Base-by-base conservation (phyloP, 1,139 yeast genomes). In the Blastobotrys apis region DNA sequence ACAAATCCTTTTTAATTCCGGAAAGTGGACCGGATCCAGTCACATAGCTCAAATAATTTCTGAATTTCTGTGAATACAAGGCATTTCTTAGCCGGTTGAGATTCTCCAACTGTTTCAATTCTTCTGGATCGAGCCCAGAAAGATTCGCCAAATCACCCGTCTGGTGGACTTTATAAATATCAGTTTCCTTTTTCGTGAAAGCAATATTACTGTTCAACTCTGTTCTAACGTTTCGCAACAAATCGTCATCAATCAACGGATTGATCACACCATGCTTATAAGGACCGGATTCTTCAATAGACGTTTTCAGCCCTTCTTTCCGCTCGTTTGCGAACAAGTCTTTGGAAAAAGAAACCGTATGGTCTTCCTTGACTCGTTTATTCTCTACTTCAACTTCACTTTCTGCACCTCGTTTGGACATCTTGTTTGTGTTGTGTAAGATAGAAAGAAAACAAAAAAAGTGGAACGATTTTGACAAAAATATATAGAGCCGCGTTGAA, bases 71-170 rank as follows among this genome's bases (percentile, higher is more conserved):
- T 0, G 95, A 84, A 62, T 94, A 94, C 22, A 94, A 76, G 1
- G 94, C 97, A 22, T 88, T 82, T 53, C 97, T 72, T 34, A 94
- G 68, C 58, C 83, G 81, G 60, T 72, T 84, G 43, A 94, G 65
- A 4, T 84, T 79, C 3, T 94, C 86, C 43, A 94, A 69, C 56
- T 85, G 69, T 5, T 81, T 73, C 38, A 84, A 69, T 62, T 92
- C 96, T 44, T 79, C 78, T 73, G 81, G 75, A 53, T 86, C 78
- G 49, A 94, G 71, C 0, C 97, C 96, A 0, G 94, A 84, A 40
- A 94, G 68, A 61, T 94, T 94, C 33, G 97, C 96, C 56, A 94
- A 73, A 64, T 94, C 98, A 22, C 98, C 99, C 39, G 94, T 83
- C 65, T 94, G 99, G 62, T 74, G 82, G 26, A 94, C 95, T 63